phyloP scores from a whole-genome alignment of 768 basidiomycete genomes.

The Termitomyces sp. region DNA sequence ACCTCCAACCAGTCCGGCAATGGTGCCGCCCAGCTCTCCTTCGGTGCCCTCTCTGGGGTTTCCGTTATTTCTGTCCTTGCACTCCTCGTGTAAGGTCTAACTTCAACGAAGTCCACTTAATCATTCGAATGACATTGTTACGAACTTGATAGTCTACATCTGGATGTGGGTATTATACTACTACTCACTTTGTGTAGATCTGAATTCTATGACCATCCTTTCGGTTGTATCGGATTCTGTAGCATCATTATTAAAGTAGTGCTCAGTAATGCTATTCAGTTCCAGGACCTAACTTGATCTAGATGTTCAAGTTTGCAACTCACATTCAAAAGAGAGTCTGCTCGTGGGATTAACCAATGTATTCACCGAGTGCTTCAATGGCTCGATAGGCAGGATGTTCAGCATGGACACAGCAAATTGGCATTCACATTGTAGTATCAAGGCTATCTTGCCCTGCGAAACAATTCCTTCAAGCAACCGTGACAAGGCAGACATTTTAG shows the following conservation, averaged over 20 bases:
- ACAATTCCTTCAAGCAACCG: too few species aligned
- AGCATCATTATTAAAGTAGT: not conserved
- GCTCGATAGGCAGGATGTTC: too few species aligned
- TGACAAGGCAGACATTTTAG: too few species aligned
- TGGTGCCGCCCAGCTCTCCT: not conserved
- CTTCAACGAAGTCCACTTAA: too few species aligned
- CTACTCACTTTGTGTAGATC: not conserved
- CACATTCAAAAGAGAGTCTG: too few species aligned
- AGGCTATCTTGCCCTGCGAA: too few species aligned
- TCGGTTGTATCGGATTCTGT: not conserved
- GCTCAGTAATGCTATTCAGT: not conserved
- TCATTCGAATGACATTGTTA: not conserved
- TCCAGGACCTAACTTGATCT: too few species aligned
- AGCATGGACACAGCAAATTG: too few species aligned
- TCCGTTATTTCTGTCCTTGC: slow-evolving; percentile 2
- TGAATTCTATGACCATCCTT: not conserved
- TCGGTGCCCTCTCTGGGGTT: slow-evolving; percentile 2
- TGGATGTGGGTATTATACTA: not conserved
- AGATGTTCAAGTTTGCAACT: too few species aligned
- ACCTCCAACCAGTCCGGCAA: not conserved
- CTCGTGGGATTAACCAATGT: too few species aligned
- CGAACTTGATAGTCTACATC: not conserved
- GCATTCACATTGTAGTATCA: too few species aligned
- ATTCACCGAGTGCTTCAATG: too few species aligned
- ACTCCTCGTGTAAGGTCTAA: not conserved